Conservation (phyloP, 371 early-diverging fungal species). For the Rhizopus sp. region DNA sequence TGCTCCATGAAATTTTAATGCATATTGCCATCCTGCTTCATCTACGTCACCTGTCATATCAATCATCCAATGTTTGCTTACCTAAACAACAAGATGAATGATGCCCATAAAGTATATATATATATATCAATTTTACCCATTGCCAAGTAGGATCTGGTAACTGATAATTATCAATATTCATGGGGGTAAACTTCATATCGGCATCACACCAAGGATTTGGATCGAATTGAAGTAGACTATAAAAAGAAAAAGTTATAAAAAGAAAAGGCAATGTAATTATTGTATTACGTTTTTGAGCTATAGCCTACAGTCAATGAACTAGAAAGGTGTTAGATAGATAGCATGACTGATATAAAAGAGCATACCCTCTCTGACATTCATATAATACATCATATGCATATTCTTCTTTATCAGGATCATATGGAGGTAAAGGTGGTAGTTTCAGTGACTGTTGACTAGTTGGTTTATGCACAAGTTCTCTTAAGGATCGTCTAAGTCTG, state of each 20-base stretch:
- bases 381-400: slow-evolving; percentile 52
- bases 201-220: slow-evolving; percentile 66
- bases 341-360: not conserved
- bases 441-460: slow-evolving; percentile 19
- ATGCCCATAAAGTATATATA: not conserved
- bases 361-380: slow-evolving; percentile 60
- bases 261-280: not conserved
- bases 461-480: slow-evolving; percentile 38
- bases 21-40: slow-evolving; percentile 61
- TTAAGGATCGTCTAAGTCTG: slow-evolving; percentile 33
- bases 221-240: slow-evolving; percentile 58
- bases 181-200: slow-evolving; percentile 50
- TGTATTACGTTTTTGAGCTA: slow-evolving; percentile 54
- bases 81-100: slow-evolving; percentile 11
- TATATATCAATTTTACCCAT: slow-evolving; percentile 45
- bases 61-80: slow-evolving; percentile 62
- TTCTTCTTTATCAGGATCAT: slow-evolving; percentile 29
- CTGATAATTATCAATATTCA: slow-evolving; percentile 54
- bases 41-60: slow-evolving; percentile 73
- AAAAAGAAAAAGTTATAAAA: not conserved
- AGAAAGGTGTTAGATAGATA: slow-evolving; percentile 4
- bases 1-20: slow-evolving; percentile 49
- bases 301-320: slow-evolving; percentile 61
- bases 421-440: slow-evolving; percentile 37
- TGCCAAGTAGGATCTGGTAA: slow-evolving; percentile 70